A percentile compares a stretch with the other conserved stretches of the same genome.
Evolutionary conservation across 2,329 filamentous ascomycete genomes (phyloP).

Genomic region (Shiraia sp.): DNA sequence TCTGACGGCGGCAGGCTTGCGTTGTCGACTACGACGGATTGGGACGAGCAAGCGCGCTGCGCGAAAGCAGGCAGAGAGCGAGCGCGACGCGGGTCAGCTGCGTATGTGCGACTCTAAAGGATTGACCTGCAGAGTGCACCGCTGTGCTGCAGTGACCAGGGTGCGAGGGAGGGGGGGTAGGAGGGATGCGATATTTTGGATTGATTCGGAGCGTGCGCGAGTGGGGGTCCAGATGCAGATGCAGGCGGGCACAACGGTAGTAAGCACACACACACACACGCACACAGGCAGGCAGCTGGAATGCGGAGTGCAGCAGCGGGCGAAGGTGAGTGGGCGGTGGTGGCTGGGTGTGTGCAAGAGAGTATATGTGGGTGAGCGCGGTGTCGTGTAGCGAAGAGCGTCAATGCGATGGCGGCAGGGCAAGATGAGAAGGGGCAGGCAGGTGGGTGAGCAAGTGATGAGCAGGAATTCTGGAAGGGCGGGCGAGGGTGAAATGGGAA

Average conservation of each 20-base stretch:
- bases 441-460: not conserved
- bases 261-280: not conserved
- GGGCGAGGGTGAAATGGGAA: constrained; percentile 1
- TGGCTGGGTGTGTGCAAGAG: not conserved
- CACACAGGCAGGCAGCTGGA: constrained; percentile 2
- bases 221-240: no score
- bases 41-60: constrained; percentile 37
- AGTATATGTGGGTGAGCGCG: not conserved
- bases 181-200: constrained; percentile 27
- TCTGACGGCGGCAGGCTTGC: constrained; percentile 27
- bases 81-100: constrained; percentile 29
- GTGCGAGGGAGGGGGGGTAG: constrained; percentile 7
- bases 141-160: constrained; percentile 9
- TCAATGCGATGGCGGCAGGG: not conserved
- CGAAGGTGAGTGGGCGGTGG: constrained; percentile 1
- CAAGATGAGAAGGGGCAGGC: no score
- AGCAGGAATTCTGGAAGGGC: not conserved
- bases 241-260: not conserved
- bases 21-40: constrained; percentile 26
- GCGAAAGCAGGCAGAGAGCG: constrained; percentile 23
- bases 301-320: constrained; percentile 13
- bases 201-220: no score
- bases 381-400: not conserved
- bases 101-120: constrained; percentile 15
- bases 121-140: constrained; percentile 19